phyloP scores from a whole-genome alignment of 768 basidiomycete species.

The Suillus hirtellus region DNA sequence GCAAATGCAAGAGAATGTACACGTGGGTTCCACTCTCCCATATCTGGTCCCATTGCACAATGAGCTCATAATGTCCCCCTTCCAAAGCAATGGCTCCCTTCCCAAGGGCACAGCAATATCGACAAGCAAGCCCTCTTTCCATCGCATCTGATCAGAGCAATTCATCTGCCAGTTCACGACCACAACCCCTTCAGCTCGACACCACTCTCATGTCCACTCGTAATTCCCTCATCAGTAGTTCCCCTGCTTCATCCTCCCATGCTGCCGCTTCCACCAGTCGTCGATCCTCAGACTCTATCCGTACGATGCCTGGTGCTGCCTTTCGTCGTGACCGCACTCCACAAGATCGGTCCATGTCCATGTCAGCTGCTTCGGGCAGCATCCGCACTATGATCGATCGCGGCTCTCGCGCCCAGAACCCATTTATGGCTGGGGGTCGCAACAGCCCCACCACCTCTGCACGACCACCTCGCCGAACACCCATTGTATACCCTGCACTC shows the following conservation, averaged over 20 bases:
- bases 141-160: constrained; percentile 39
- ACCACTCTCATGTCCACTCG: constrained; percentile 46
- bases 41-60: constrained; percentile 30
- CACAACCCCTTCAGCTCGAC: constrained; percentile 61
- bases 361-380: constrained; percentile 61
- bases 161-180: constrained; percentile 33
- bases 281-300: constrained; percentile 70
- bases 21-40: constrained; percentile 40
- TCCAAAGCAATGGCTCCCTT: constrained; percentile 27
- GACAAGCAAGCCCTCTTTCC: constrained; percentile 39
- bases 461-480: constrained; percentile 50
- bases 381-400: constrained; percentile 46
- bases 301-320: constrained; percentile 53
- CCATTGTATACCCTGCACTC: constrained; percentile 92
- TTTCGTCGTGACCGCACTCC: constrained; percentile 59
- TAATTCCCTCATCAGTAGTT: constrained; percentile 43
- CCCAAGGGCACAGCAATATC: constrained; percentile 30
- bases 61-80: constrained; percentile 26
- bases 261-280: constrained; percentile 36
- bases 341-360: constrained; percentile 76
- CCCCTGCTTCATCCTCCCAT: constrained; percentile 44
- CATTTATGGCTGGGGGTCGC: constrained; percentile 40
- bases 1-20: constrained; percentile 32
- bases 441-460: constrained; percentile 37
- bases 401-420: constrained; percentile 36